phyloP scores from a whole-genome alignment of 257 asterid species.

The Solanum paucissectum region DNA sequence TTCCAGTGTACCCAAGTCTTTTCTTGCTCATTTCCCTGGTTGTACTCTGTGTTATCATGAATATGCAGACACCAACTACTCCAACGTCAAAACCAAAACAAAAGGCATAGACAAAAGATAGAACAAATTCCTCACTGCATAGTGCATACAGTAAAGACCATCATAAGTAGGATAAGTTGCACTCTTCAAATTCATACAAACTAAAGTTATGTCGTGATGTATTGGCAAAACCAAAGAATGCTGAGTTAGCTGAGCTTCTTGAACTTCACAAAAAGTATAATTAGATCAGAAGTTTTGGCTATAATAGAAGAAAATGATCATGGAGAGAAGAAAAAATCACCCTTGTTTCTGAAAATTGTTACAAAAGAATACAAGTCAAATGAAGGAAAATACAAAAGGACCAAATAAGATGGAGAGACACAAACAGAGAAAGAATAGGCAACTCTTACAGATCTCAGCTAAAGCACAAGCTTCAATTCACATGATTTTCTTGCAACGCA shows the following conservation, averaged over 20 bases:
- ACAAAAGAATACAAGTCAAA: background rate
- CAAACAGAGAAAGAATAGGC: background rate
- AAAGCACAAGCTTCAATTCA: background rate
- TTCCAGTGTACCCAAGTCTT: background rate
- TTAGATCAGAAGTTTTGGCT: background rate
- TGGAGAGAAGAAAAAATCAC: background rate
- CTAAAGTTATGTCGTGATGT: background rate
- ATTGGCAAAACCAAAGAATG: background rate
- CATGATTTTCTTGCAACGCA: background rate
- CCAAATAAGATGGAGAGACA: background rate
- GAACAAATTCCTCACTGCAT: background rate
- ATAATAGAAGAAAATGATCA: background rate
- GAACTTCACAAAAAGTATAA: background rate
- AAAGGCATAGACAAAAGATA: background rate
- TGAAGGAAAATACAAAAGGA: background rate
- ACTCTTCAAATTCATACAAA: background rate
- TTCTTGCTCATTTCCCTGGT: background rate
- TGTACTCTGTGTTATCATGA: background rate
- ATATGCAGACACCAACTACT: background rate
- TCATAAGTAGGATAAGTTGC: background rate
- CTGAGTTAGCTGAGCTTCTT: background rate
- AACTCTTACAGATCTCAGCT: background rate
- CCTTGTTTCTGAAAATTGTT: background rate
- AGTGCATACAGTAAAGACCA: background rate
- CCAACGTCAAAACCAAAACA: background rate